These are phyloP conservation scores for Crucihimalaya himalaica DNA, from an alignment of 345 rosid genomes.

Conservation along the genomic window DNA sequence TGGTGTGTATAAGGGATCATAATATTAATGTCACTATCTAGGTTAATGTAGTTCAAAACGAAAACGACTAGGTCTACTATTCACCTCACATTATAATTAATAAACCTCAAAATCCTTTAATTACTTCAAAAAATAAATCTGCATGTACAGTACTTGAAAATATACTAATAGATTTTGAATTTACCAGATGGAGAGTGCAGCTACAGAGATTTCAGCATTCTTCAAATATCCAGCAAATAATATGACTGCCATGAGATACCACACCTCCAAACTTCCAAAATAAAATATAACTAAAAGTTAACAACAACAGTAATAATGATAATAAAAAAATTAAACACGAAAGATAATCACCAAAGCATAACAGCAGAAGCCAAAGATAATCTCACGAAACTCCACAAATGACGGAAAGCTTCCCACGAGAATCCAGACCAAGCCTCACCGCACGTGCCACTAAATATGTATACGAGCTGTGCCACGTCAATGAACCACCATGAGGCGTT, in stretches of 20 bases:
- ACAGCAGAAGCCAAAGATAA: conserved; percentile 87
- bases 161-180: too few relatives aligned
- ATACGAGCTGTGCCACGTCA: conserved; percentile 52
- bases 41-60: too few relatives aligned
- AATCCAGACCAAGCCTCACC: conserved; percentile 85
- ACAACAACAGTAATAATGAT: background rate
- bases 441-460: conserved; percentile 70
- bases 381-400: conserved; percentile 68
- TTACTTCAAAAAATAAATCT: background rate
- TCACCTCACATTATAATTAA: too few relatives aligned
- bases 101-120: background rate
- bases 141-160: background rate
- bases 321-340: background rate
- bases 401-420: conserved; percentile 73
- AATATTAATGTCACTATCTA: too few relatives aligned
- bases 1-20: too few relatives aligned
- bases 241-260: conserved; percentile 82
- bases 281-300: background rate
- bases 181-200: conserved; percentile 85
- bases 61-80: too few relatives aligned
- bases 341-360: conserved; percentile 74
- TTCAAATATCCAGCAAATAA: conserved; percentile 80
- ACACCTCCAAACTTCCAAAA: conserved; percentile 60
- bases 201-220: conserved; percentile 78
- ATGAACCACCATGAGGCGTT: conserved; percentile 77